These are phyloP conservation scores for Echinosophora koreensis DNA, from an alignment of 306 rosid genomes.

Conservation along the genomic window DNA sequence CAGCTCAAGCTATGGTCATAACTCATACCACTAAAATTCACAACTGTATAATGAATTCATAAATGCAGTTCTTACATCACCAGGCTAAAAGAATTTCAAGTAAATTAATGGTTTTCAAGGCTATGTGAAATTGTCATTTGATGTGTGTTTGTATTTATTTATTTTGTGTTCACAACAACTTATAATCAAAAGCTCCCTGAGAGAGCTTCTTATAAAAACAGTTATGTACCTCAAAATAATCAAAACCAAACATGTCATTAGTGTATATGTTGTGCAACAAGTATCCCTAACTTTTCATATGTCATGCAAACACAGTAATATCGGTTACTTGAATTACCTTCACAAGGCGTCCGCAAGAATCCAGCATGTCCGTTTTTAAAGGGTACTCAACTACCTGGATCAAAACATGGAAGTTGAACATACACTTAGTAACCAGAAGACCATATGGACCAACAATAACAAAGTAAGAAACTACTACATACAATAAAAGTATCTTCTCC, in stretches of 20 bases:
- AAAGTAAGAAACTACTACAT: conserved; percentile 46
- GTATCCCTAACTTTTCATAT: not conserved
- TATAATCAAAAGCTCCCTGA: not conserved
- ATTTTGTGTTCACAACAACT: not conserved
- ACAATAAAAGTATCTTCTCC: conserved; percentile 87
- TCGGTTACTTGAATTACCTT: conserved; percentile 68
- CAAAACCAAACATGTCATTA: not conserved
- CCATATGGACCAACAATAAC: conserved; percentile 26
- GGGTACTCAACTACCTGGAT: conserved; percentile 92
- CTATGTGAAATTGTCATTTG: not conserved
- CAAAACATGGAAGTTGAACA: conserved; percentile 39
- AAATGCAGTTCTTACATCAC: conserved; percentile 9
- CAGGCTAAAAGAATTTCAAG: not conserved
- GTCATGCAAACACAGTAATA: conserved; percentile 16
- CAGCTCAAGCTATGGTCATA: conserved; percentile 22
- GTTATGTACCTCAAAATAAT: not conserved
- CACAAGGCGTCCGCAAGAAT: conserved; percentile 80
- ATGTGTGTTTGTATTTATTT: not conserved
- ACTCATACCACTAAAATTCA: conserved; percentile 25
- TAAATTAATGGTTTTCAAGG: not conserved
- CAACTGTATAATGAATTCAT: conserved; percentile 25
- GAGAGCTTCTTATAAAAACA: not conserved
- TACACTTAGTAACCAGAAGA: conserved; percentile 36
- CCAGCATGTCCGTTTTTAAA: conserved; percentile 80
- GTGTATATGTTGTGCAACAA: not conserved